Evolutionary conservation across 176 grass and related monocot species (phyloP).

Genomic region (Ananas comosus): DNA sequence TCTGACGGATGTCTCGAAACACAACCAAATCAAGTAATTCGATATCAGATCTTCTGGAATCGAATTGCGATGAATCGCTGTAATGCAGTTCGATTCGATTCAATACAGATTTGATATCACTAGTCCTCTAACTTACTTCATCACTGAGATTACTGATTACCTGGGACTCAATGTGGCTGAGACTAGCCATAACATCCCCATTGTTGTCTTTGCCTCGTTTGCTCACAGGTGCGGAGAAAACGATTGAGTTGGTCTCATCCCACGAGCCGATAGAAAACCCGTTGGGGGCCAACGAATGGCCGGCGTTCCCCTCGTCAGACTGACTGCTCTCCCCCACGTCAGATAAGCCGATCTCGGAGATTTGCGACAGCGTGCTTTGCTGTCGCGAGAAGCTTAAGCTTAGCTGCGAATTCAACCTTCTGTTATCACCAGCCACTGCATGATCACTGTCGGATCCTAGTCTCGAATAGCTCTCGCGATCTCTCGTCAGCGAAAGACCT

Average conservation of each 20-base stretch:
- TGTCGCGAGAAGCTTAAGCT: conserved; percentile 40
- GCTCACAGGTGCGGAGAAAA: conserved; percentile 43
- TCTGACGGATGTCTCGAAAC: too few species aligned
- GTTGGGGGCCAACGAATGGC: conserved; percentile 30
- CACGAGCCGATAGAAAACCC: conserved; percentile 74
- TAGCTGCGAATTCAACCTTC: conserved; percentile 58
- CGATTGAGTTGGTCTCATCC: conserved; percentile 73
- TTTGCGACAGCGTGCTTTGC: conserved; percentile 38
- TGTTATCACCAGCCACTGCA: not conserved
- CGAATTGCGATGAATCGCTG: too few species aligned
- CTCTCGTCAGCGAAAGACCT: not conserved
- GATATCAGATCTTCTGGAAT: too few species aligned
- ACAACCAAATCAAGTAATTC: too few species aligned
- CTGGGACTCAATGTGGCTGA: conserved; percentile 64
- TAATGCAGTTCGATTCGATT: too few species aligned
- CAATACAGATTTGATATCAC: not conserved
- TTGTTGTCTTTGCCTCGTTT: conserved; percentile 49
- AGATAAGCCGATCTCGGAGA: conserved; percentile 52
- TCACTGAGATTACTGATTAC: conserved; percentile 21
- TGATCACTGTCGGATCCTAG: not conserved
- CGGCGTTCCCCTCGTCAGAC: conserved; percentile 26
- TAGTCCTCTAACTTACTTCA: not conserved
- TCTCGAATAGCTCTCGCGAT: not conserved
- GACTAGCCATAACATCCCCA: conserved; percentile 40
- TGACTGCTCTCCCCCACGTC: conserved; percentile 29